phyloP scores from a whole-genome alignment of 495 filamentous ascomycete genomes.

The Daldinia caldariorum region DNA sequence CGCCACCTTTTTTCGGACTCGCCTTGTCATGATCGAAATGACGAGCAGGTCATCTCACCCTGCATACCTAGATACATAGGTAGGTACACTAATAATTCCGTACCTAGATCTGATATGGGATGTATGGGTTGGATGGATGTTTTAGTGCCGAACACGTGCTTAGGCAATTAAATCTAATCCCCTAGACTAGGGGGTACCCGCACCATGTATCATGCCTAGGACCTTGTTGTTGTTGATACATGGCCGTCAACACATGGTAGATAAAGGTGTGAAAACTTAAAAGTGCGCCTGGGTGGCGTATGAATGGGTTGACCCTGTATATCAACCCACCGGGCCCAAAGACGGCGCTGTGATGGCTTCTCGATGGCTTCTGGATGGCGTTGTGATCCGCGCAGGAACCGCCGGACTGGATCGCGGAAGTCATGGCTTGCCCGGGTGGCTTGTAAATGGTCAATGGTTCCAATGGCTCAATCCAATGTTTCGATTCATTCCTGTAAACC shows the following conservation, averaged over 20 bases:
- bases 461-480: constrained; percentile 38
- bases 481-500: constrained; percentile 41
- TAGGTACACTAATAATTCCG: constrained; percentile 28
- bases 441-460: constrained; percentile 27
- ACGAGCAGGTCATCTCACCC: constrained; percentile 37
- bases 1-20: constrained; percentile 12
- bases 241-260: neutral
- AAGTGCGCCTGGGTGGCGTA: neutral
- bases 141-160: constrained; percentile 39
- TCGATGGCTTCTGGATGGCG: constrained; percentile 18
- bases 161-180: constrained; percentile 34
- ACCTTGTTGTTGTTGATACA: constrained; percentile 10
- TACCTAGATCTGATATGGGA: constrained; percentile 38
- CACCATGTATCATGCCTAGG: constrained; percentile 2
- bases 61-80: no score
- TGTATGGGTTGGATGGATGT: constrained; percentile 23
- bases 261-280: no score
- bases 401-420: constrained; percentile 28
- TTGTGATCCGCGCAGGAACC: constrained; percentile 35
- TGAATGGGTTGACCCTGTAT: constrained; percentile 8
- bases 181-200: constrained; percentile 26
- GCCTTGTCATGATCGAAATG: constrained; percentile 33
- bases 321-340: constrained; percentile 12
- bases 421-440: constrained; percentile 36
- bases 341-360: constrained; percentile 24